These are phyloP conservation scores for Fusarium sp. DNA, from an alignment of 2,329 filamentous ascomycete species.

Conservation along the genomic window DNA sequence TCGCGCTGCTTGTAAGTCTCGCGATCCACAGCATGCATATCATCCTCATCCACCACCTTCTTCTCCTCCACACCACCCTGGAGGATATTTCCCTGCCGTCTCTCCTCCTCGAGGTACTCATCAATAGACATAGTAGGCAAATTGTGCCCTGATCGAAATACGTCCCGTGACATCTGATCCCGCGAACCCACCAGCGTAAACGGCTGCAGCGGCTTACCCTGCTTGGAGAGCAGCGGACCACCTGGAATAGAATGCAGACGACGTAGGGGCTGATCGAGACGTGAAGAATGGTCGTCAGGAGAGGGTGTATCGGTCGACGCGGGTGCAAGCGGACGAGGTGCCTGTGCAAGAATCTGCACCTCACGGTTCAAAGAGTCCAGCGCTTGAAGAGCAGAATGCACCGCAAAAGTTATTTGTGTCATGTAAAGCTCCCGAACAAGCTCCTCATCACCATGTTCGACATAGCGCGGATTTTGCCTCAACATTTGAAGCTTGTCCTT, in stretches of 20 bases:
- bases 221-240: conserved; percentile 82
- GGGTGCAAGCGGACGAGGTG: conserved; percentile 70
- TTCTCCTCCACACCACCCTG: conserved; percentile 87
- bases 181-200: conserved; percentile 89
- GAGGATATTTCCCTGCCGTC: conserved; percentile 86
- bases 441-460: conserved; percentile 83
- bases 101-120: conserved; percentile 95
- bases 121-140: conserved; percentile 98
- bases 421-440: conserved; percentile 84
- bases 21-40: conserved; percentile 87
- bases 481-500: conserved; percentile 82
- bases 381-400: conserved; percentile 86
- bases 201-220: conserved; percentile 89
- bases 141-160: conserved; percentile 93
- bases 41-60: conserved; percentile 88
- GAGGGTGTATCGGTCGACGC: conserved; percentile 64
- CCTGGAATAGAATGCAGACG: conserved; percentile 65
- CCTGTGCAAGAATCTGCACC: conserved; percentile 83
- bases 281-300: conserved; percentile 71
- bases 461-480: conserved; percentile 64
- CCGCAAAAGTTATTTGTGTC: conserved; percentile 79
- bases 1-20: conserved; percentile 94
- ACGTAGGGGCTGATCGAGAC: conserved; percentile 77
- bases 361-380: conserved; percentile 92
- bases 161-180: conserved; percentile 81